Evolutionary conservation across 805 yeast genomes (phyloP).

Genomic region (Crinitomyces ghanaensis): DNA sequence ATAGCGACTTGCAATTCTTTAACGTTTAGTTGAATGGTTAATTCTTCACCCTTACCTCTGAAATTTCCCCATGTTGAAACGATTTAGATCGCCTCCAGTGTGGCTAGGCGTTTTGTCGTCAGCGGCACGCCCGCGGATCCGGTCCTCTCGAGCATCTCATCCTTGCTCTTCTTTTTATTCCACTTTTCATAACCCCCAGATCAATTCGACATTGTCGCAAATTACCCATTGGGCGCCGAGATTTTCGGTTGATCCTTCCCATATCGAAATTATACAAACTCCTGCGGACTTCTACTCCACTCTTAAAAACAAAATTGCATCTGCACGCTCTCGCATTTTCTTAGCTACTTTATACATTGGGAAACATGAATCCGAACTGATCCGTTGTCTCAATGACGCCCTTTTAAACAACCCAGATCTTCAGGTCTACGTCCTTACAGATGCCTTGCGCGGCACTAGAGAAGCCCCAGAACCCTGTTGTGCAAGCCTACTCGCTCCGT

Average conservation of each 20-base stretch:
- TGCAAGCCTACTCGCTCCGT: conserved; percentile 58
- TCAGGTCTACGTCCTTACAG: conserved; percentile 63
- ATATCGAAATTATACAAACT: conserved; percentile 47
- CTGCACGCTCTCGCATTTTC: conserved; percentile 59
- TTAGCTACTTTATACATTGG: conserved; percentile 84
- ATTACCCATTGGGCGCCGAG: conserved; percentile 57
- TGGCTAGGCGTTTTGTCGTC: too few relatives aligned
- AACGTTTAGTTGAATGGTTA: too few relatives aligned
- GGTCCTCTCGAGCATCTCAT: conserved; percentile 1
- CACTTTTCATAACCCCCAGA: conserved; percentile 12
- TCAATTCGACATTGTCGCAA: conserved; percentile 27
- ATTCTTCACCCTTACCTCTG: too few relatives aligned
- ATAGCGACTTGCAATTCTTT: too few relatives aligned
- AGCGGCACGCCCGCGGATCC: too few relatives aligned
- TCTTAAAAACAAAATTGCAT: conserved; percentile 38
- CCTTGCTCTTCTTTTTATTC: conserved; percentile 2
- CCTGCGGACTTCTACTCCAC: conserved; percentile 66
- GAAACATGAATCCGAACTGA: conserved; percentile 61
- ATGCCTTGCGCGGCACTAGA: conserved; percentile 85
- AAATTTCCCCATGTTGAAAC: too few relatives aligned
- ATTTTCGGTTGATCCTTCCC: conserved; percentile 44
- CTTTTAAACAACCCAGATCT: conserved; percentile 47
- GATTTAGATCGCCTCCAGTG: too few relatives aligned
- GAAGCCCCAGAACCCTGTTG: conserved; percentile 75
- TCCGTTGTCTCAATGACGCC: conserved; percentile 43